Percentiles rank a stretch among this genome's conserved stretches.
Evolutionary conservation across 495 filamentous ascomycete species (phyloP).

Genomic region (Aspergillus bridgeri): DNA sequence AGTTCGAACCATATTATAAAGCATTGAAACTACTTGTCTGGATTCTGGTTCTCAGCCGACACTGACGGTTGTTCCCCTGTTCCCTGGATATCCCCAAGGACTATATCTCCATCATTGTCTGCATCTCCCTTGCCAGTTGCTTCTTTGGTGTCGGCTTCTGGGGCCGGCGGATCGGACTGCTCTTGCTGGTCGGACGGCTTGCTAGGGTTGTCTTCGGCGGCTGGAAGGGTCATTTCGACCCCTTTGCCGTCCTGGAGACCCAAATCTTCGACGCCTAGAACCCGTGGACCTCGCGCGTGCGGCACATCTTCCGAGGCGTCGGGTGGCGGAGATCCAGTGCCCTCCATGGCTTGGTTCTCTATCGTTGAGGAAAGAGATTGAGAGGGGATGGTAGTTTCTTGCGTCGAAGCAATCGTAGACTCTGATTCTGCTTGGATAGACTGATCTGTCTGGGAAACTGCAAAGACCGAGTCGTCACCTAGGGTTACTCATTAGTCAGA

Average conservation of each 20-base stretch:
- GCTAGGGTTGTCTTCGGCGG: constrained; percentile 13
- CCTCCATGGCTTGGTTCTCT: constrained; percentile 31
- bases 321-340: constrained; percentile 18
- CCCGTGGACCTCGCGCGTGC: constrained; percentile 75
- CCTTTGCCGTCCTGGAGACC: constrained; percentile 67
- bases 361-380: constrained; percentile 17
- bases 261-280: constrained; percentile 82
- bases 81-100: constrained; percentile 32
- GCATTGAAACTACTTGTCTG: constrained; percentile 5
- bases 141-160: neutral
- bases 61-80: constrained; percentile 5
- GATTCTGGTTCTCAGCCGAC: constrained; percentile 1
- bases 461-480: constrained; percentile 1
- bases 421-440: constrained; percentile 16
- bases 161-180: neutral
- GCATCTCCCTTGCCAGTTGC: neutral
- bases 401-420: constrained; percentile 1
- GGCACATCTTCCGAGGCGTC: constrained; percentile 57
- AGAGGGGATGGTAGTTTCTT: constrained; percentile 12
- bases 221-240: constrained; percentile 39
- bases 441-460: neutral
- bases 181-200: constrained; percentile 10
- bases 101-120: constrained; percentile 44
- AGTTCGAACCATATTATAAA: neutral
- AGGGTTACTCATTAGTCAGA: neutral